A percentile compares a stretch with the other conserved stretches of the same genome.
These are phyloP conservation scores for Laetiporus sulphureus DNA, from an alignment of 1,284 basidiomycete genomes.

Conservation along the genomic window DNA sequence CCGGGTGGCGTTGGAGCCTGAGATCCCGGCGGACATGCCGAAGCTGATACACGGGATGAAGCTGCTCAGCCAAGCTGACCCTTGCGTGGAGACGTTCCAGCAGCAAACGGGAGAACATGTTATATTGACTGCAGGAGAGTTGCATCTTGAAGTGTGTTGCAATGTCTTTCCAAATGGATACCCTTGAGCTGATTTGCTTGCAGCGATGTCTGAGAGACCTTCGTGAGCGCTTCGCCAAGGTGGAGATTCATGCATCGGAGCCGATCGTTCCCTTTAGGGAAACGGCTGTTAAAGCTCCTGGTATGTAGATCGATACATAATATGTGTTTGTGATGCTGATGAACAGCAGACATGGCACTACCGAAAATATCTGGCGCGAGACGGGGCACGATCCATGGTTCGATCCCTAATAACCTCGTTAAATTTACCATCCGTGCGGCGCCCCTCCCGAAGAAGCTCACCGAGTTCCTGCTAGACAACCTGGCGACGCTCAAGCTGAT, in stretches of 20 bases:
- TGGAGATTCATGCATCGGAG: constrained; percentile 90
- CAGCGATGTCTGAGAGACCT: constrained; percentile 95
- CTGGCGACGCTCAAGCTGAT: constrained; percentile 48
- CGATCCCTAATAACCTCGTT: constrained; percentile 66
- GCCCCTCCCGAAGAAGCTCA: constrained; percentile 69
- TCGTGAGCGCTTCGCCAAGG: constrained; percentile 88
- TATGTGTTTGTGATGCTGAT: too few species aligned
- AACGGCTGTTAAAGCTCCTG: constrained; percentile 78
- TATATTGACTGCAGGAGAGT: constrained; percentile 92
- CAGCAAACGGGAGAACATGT: constrained; percentile 98
- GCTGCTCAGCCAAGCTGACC: constrained; percentile 92
- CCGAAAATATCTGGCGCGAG: constrained; percentile 69
- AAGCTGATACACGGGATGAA: constrained; percentile 87
- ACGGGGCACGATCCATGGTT: constrained; percentile 76
- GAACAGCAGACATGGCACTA: constrained; percentile 84
- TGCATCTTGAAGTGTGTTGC: constrained; percentile 86
- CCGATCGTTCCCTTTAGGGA: constrained; percentile 98
- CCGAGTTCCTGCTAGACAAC: constrained; percentile 77
- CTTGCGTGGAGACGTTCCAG: constrained; percentile 95
- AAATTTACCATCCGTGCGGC: constrained; percentile 80
- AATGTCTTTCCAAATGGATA: background rate
- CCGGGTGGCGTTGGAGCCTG: constrained; percentile 90
- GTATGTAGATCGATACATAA: too few species aligned
- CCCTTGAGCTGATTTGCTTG: background rate
- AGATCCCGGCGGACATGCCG: constrained; percentile 86